Evolutionary conservation across 768 basidiomycete genomes (phyloP).

Genomic region (Tylopilus balloui): DNA sequence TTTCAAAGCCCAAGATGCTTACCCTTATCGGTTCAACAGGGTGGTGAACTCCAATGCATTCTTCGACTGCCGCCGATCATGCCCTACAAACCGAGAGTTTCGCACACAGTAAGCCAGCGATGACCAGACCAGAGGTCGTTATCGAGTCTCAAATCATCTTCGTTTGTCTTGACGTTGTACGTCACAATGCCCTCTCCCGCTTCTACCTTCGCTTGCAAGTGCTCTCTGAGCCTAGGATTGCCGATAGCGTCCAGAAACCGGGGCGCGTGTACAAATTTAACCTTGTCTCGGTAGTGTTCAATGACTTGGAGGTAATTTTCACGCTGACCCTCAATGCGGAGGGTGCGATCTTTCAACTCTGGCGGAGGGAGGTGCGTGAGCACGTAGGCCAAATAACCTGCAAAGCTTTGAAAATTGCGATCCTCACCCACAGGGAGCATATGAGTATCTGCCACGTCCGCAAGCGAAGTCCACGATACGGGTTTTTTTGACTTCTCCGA

Average conservation of each 20-base stretch:
- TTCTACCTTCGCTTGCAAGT: conserved; percentile 14
- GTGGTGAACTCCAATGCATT: background rate
- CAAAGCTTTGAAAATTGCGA: background rate
- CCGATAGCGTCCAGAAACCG: conserved; percentile 11
- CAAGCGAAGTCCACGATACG: conserved; percentile 24
- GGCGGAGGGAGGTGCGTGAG: conserved; percentile 13
- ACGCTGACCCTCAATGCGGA: conserved; percentile 20
- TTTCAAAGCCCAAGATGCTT: background rate
- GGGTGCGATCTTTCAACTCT: conserved; percentile 10
- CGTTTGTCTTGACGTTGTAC: conserved; percentile 6
- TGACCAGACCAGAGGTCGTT: conserved; percentile 25
- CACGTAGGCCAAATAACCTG: conserved; percentile 21
- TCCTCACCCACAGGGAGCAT: background rate
- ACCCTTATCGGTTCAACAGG: background rate
- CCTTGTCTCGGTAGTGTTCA: conserved; percentile 5
- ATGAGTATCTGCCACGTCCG: conserved; percentile 19
- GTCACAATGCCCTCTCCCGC: conserved; percentile 6
- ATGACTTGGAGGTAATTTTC: conserved; percentile 7
- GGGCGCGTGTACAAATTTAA: conserved; percentile 2
- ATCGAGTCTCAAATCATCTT: conserved; percentile 21
- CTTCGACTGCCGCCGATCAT: background rate
- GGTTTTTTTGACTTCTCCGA: conserved; percentile 17
- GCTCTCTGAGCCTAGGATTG: conserved; percentile 7
- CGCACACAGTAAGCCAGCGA: conserved; percentile 22
- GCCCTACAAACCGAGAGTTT: conserved; percentile 17